phyloP scores from a whole-genome alignment of 208 protist species.

The Spongospora subterranea region DNA sequence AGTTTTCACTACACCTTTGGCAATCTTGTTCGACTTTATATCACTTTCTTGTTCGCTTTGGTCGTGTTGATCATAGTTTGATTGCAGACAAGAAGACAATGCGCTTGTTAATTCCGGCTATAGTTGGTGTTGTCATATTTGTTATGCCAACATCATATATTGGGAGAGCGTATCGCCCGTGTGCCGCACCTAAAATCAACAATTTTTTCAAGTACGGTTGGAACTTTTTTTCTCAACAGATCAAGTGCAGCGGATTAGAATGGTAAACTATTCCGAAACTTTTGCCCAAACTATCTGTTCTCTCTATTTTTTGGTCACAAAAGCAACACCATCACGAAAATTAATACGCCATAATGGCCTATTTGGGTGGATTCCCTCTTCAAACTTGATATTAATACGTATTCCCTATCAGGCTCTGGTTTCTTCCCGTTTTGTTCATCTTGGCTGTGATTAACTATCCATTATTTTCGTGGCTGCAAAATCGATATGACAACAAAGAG shows the following conservation, averaged over 20 bases:
- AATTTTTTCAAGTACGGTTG: background rate
- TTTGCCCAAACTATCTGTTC: background rate
- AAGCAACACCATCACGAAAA: too few species aligned
- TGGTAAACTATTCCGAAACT: background rate
- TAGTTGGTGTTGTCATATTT: background rate
- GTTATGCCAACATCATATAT: slow-evolving; percentile 16
- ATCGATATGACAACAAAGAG: too few species aligned
- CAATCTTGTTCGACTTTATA: background rate
- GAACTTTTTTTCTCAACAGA: slow-evolving; percentile 22
- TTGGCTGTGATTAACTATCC: slow-evolving; percentile 26
- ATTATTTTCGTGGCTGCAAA: too few species aligned
- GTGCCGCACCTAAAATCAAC: background rate
- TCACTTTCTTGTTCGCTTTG: background rate
- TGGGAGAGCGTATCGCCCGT: slow-evolving; percentile 6
- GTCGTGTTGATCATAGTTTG: background rate
- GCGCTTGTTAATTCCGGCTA: background rate
- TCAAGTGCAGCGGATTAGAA: slow-evolving; percentile 21
- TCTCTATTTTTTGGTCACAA: too few species aligned
- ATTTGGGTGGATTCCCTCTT: too few species aligned
- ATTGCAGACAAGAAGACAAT: background rate
- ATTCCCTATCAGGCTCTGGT: background rate
- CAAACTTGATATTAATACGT: too few species aligned
- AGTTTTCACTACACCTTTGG: too few species aligned
- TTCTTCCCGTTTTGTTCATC: slow-evolving; percentile 16
- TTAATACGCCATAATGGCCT: too few species aligned